phyloP scores from a whole-genome alignment of 2,329 filamentous ascomycete genomes.

The Cercospora brassicicola region DNA sequence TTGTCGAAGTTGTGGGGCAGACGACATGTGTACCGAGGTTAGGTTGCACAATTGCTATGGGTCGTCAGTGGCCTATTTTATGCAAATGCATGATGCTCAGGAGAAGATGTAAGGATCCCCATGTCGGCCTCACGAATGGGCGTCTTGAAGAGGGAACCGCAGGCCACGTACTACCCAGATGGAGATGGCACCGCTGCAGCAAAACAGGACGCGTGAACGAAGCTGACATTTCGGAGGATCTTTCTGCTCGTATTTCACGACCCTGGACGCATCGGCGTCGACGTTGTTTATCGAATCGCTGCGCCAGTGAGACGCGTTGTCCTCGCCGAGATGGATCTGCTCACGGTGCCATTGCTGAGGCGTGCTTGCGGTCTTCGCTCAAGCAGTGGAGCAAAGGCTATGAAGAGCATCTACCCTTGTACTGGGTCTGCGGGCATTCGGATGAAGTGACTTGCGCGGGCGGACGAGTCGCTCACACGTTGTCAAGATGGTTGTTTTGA shows the following conservation, averaged over 20 bases:
- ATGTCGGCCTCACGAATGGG: not conserved
- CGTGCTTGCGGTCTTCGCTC: not conserved
- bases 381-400: not conserved
- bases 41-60: not conserved
- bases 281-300: not conserved
- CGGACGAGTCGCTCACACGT: not conserved
- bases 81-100: not conserved
- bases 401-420: not conserved
- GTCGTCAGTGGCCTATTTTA: not conserved
- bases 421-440: not conserved
- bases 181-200: not conserved
- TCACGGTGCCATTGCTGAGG: not conserved
- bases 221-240: not conserved
- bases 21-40: not conserved
- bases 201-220: not conserved
- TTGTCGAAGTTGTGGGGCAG: not conserved
- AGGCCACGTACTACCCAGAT: not conserved
- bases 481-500: not conserved
- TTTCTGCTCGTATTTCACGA: not conserved
- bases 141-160: not conserved
- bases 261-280: not conserved
- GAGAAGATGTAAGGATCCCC: not conserved
- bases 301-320: not conserved
- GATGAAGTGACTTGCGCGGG: not conserved
- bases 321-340: not conserved